Base-by-base conservation (phyloP, 2,329 filamentous ascomycete genomes). In the Dendrostoma leiphaemia region DNA sequence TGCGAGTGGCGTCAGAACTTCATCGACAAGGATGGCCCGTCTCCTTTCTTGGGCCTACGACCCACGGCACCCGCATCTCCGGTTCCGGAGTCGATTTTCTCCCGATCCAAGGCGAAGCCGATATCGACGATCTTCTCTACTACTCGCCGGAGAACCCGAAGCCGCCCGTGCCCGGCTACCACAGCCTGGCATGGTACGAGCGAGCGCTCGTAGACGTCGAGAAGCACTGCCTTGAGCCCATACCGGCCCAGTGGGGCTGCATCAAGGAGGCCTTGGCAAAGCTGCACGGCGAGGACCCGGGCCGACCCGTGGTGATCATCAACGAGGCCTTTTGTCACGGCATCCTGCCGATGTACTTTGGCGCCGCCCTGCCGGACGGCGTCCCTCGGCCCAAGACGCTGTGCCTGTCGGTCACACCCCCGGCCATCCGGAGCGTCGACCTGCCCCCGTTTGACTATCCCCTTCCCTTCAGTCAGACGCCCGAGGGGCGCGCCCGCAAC, bases 361-460 rank as follows among this genome's bases (percentile, higher is more conserved):
- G 66, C 3, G 69, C 69, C 1, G 12, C 59, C 0, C 48, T 71
- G 2, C 64, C 66, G 0, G 29, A 47, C 1, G 58, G 59, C 8
- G 53, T 66, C 1, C 48, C 34, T n/a, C 29, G 7, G 15, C 63
- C 67, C n/a, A 58, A 49, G 3, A 64, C 66, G 2, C 37, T 70
- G 12, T 69, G 68, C 55, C 51, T 74, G 1, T 71, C 67, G 23
- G 67, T 74, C n/a, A 72, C 69, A 7, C 61, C 68, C 2, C 71
- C 71, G 0, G 64, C 65, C 6, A 67, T 74, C 24, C 62, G 65
- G 19, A 71, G 69, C 54, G 49, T 58, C 8, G 68, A 71, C 48
- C 52, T 72, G 24, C 67, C 70, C 3, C 71, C 71, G 0, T 65
- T 67, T 48, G 67, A 64, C 10, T 65, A 63, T 40, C 62, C 64